These are phyloP conservation scores for Verticillium albo-atrum DNA, from an alignment of 2,329 filamentous ascomycete species.

Conservation along the genomic window DNA sequence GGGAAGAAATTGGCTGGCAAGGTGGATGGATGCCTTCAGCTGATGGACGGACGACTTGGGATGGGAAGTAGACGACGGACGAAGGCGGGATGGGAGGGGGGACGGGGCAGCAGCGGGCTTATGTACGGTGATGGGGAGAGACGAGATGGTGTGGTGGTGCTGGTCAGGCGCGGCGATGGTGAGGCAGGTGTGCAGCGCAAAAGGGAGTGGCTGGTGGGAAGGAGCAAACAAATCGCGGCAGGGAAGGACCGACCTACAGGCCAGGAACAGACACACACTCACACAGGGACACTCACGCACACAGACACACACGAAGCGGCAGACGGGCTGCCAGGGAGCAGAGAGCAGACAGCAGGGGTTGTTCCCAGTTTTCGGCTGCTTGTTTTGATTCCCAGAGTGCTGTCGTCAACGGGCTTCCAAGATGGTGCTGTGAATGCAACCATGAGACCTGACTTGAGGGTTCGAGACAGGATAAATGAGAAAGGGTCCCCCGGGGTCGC, in stretches of 20 bases:
- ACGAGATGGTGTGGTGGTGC: constrained; percentile 3
- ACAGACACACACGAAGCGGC: not conserved
- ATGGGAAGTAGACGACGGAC: constrained; percentile 2
- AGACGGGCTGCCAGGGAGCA: not conserved
- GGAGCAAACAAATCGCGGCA: not conserved
- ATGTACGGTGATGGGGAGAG: constrained; percentile 4
- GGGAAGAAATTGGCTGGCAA: not conserved
- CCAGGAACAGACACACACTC: not conserved
- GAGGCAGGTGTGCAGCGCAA: not conserved
- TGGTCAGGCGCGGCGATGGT: not conserved
- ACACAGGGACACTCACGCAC: not conserved
- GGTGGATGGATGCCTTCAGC: not conserved
- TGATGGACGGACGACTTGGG: not conserved
- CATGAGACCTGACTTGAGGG: not conserved
- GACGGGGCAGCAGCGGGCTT: not conserved
- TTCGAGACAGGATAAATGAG: not conserved
- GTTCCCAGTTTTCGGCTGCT: constrained; percentile 13
- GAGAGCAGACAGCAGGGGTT: constrained; percentile 5
- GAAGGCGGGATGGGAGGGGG: not conserved
- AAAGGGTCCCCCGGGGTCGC: not conserved
- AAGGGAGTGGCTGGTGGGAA: constrained; percentile 2
- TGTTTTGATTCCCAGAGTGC: not conserved
- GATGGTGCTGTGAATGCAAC: not conserved
- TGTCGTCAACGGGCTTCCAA: not conserved
- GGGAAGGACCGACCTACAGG: not conserved